A percentile compares a stretch with the other conserved stretches of the same genome.
These are phyloP conservation scores for Aspergillus bombycis DNA, from an alignment of 2,329 filamentous ascomycete species.

Conservation along the genomic window DNA sequence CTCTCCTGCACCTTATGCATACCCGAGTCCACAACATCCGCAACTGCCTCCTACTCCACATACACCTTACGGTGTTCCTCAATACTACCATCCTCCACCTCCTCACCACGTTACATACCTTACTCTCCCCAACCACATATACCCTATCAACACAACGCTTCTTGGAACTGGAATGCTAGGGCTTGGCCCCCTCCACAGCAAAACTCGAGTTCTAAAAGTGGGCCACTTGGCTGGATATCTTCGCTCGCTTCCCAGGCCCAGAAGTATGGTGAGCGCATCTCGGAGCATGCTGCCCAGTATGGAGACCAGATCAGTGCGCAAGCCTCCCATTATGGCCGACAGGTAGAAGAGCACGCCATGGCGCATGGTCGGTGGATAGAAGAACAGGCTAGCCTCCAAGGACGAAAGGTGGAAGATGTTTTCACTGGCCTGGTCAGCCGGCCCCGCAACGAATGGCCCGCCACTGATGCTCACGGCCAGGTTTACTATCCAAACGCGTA, in stretches of 20 bases:
- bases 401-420: conserved; percentile 29
- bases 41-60: conserved; percentile 19
- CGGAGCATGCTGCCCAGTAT: conserved; percentile 38
- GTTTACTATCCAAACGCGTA: conserved; percentile 20
- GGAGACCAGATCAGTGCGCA: conserved; percentile 38
- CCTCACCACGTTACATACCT: conserved; percentile 28
- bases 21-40: conserved; percentile 18
- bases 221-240: conserved; percentile 37
- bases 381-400: conserved; percentile 37
- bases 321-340: conserved; percentile 39
- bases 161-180: conserved; percentile 34
- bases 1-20: conserved; percentile 16
- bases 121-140: conserved; percentile 25
- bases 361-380: conserved; percentile 43
- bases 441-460: conserved; percentile 20
- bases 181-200: conserved; percentile 27
- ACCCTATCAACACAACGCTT: conserved; percentile 22
- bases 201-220: conserved; percentile 28
- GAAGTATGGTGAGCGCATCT: conserved; percentile 43
- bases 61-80: conserved; percentile 25
- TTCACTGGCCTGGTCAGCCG: conserved; percentile 20
- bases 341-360: conserved; percentile 44
- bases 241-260: conserved; percentile 41
- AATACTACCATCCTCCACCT: conserved; percentile 22
- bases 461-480: conserved; percentile 14